phyloP scores from a whole-genome alignment of 305 asterid genomes.

The Stenogyne calaminthoides region DNA sequence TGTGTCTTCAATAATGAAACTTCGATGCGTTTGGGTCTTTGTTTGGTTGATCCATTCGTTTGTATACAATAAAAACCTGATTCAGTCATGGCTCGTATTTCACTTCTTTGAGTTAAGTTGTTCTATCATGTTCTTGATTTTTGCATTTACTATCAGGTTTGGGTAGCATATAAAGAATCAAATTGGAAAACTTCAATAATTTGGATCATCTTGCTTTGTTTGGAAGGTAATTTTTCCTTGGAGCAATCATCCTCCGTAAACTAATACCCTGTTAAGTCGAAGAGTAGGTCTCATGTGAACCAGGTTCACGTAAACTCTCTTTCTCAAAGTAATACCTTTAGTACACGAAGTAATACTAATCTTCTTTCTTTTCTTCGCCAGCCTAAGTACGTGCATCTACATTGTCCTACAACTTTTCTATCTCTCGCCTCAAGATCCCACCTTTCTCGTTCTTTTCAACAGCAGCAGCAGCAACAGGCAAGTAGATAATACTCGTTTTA shows the following conservation, averaged over 20 bases:
- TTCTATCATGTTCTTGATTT: background rate
- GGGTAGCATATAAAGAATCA: constrained; percentile 86
- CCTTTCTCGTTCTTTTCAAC: constrained; percentile 53
- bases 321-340: too few relatives aligned
- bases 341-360: too few relatives aligned
- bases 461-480: constrained; percentile 62
- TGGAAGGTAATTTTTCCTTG: constrained; percentile 58
- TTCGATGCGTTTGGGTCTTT: background rate
- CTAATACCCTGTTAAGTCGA: too few relatives aligned
- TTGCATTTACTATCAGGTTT: constrained; percentile 54
- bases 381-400: constrained; percentile 61
- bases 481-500: constrained; percentile 25
- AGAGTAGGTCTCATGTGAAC: too few relatives aligned
- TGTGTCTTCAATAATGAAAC: constrained; percentile 36
- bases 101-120: background rate
- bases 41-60: background rate
- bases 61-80: too few relatives aligned
- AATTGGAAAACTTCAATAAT: constrained; percentile 47
- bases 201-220: constrained; percentile 74
- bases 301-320: too few relatives aligned
- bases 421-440: constrained; percentile 62
- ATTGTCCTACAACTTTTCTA: constrained; percentile 62
- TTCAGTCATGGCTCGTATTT: background rate
- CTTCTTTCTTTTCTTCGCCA: constrained; percentile 34
- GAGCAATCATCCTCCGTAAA: too few relatives aligned